Conservation (phyloP, 331 rosid species). For the Dryas integrifolia region DNA sequence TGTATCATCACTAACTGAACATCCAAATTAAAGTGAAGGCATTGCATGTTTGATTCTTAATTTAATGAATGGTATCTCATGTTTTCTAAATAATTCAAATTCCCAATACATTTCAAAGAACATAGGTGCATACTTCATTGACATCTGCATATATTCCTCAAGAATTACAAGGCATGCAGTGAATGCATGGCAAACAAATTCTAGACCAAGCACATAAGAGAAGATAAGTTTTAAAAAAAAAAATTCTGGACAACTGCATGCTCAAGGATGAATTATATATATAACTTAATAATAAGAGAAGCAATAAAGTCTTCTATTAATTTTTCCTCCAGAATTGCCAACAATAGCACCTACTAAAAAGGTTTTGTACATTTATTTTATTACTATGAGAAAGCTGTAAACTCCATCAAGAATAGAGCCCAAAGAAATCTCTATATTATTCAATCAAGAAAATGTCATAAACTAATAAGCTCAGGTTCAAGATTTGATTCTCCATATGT, state of each 20-base stretch:
- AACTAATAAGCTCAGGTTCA: too few relatives aligned
- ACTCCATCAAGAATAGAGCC: not conserved
- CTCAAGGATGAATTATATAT: not conserved
- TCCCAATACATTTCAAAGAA: not conserved
- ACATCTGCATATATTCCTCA: not conserved
- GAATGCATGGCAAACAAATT: not conserved
- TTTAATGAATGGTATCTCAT: not conserved
- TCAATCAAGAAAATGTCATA: not conserved
- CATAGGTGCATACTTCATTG: not conserved
- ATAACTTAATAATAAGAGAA: not conserved
- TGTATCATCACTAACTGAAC: not conserved
- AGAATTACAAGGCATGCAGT: not conserved
- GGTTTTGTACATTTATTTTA: not conserved
- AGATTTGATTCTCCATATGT: not conserved
- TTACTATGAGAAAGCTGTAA: not conserved
- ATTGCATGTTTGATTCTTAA: not conserved
- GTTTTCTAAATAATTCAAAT: not conserved
- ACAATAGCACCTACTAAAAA: too few relatives aligned
- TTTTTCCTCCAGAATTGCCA: too few relatives aligned
- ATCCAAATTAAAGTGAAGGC: not conserved
- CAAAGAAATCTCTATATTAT: not conserved
- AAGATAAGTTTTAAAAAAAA: not conserved
- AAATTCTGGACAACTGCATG: not conserved
- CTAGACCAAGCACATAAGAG: not conserved
- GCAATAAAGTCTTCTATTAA: not conserved